Evolutionary conservation across 495 filamentous ascomycete genomes (phyloP).

Genomic region (Thermothielavioides terrestris): DNA sequence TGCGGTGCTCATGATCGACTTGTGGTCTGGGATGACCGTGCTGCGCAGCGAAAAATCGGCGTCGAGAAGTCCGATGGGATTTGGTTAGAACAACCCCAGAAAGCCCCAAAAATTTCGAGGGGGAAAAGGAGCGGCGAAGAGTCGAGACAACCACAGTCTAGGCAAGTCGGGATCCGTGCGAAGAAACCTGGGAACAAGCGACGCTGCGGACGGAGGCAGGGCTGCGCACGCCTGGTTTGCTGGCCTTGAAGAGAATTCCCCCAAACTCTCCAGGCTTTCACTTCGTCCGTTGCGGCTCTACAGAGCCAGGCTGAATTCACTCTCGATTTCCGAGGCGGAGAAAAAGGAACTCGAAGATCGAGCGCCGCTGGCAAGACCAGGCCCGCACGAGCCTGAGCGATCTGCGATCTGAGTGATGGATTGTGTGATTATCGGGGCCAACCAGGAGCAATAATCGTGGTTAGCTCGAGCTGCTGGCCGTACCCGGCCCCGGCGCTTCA

Average conservation of each 20-base stretch:
- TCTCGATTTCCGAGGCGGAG: not conserved
- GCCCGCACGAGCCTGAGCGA: constrained; percentile 4
- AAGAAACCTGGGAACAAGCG: not conserved
- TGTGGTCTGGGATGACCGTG: constrained; percentile 3
- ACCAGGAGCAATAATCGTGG: constrained; percentile 1
- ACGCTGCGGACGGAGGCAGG: constrained; percentile 7
- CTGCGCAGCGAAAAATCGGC: not conserved
- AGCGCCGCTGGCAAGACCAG: not conserved
- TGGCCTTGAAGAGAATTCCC: not conserved
- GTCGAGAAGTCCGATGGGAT: constrained; percentile 4
- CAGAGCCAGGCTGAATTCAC: not conserved
- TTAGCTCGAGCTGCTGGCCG: not conserved
- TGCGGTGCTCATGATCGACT: constrained; percentile 47
- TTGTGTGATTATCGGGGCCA: constrained; percentile 4
- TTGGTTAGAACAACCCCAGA: not conserved
- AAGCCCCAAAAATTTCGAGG: not conserved
- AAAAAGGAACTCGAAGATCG: not conserved
- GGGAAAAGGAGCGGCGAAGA: not conserved
- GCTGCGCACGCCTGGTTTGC: not conserved
- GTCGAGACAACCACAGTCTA: too few species aligned
- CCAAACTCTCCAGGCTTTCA: not conserved
- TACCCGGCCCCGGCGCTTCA: constrained; percentile 6
- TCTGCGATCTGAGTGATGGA: constrained; percentile 7
- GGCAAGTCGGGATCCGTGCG: too few species aligned
- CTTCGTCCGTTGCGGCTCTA: not conserved